Percentiles rank a stretch among this genome's conserved stretches.
phyloP scores from a whole-genome alignment of 257 asterid species.

The Solanum neorickii region DNA sequence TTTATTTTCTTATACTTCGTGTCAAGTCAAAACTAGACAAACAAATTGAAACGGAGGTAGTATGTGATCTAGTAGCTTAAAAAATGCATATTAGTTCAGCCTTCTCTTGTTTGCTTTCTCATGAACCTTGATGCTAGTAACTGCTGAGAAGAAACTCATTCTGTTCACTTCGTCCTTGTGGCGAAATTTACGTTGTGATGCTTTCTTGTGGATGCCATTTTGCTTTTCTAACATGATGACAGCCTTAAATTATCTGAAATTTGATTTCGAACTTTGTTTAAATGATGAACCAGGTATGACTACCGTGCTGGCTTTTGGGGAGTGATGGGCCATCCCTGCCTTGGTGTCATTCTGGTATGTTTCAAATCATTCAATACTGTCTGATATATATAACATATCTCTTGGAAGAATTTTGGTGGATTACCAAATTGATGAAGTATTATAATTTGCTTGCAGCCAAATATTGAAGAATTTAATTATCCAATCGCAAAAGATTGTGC shows the following conservation, averaged over 20 bases:
- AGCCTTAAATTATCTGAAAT: background rate
- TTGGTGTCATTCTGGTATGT: constrained; percentile 79
- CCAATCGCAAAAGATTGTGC: constrained; percentile 69
- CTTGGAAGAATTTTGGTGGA: background rate
- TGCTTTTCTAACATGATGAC: background rate
- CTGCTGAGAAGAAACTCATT: background rate
- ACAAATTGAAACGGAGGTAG: background rate
- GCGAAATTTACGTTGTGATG: background rate
- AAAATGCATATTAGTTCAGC: background rate
- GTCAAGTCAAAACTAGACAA: background rate
- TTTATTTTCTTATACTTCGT: background rate
- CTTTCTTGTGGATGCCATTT: background rate
- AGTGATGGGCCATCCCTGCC: constrained; percentile 85
- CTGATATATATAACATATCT: background rate
- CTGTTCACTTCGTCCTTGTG: background rate
- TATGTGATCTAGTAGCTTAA: background rate
- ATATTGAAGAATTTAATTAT: constrained; percentile 68
- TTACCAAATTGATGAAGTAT: background rate
- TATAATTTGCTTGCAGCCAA: constrained; percentile 53
- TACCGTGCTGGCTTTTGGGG: constrained; percentile 95
- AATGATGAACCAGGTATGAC: constrained; percentile 59
- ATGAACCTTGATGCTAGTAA: background rate
- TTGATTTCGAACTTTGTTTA: background rate
- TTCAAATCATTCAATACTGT: constrained; percentile 17
- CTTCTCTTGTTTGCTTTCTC: background rate